These are phyloP conservation scores for Stemphylium beticola DNA, from an alignment of 2,329 filamentous ascomycete species.

Conservation along the genomic window DNA sequence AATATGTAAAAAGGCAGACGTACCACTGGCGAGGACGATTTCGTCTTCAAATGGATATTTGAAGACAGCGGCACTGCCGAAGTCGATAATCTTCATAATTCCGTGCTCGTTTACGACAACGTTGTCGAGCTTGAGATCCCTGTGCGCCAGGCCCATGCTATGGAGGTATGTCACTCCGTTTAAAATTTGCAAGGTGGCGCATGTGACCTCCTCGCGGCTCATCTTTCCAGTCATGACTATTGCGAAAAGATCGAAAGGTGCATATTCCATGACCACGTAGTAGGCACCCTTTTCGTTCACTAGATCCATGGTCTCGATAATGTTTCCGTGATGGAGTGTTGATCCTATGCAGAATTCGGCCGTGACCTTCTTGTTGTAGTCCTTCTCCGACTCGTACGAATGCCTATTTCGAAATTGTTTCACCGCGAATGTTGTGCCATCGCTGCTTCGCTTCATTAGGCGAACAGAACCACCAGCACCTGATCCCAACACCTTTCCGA, in stretches of 20 bases:
- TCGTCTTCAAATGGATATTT: conserved; percentile 96
- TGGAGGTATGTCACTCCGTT: conserved; percentile 95
- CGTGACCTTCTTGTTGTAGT: conserved; percentile 97
- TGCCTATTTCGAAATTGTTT: conserved; percentile 95
- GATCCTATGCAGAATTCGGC: conserved; percentile 98
- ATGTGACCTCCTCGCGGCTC: conserved; percentile 87
- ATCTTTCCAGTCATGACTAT: conserved; percentile 99
- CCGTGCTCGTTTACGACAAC: conserved; percentile 95
- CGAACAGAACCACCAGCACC: conserved; percentile 94
- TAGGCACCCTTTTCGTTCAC: conserved; percentile 92
- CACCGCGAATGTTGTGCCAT: conserved; percentile 92
- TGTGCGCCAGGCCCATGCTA: conserved; percentile 91
- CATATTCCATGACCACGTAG: conserved; percentile 99
- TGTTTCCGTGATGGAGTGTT: conserved; percentile 94
- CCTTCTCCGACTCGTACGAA: conserved; percentile 89
- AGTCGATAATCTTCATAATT: conserved; percentile 99
- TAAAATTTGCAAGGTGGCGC: conserved; percentile 91
- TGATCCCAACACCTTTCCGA: conserved; percentile 90
- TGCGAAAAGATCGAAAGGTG: conserved; percentile 92
- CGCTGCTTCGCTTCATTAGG: conserved; percentile 90
- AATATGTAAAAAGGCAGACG: conserved; percentile 40
- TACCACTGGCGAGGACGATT: conserved; percentile 80
- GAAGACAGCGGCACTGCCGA: conserved; percentile 96
- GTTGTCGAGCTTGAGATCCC: conserved; percentile 96
- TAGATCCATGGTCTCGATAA: conserved; percentile 97